Evolutionary conservation across 495 filamentous ascomycete species (phyloP).

Genomic region (Aspergillus leporis): DNA sequence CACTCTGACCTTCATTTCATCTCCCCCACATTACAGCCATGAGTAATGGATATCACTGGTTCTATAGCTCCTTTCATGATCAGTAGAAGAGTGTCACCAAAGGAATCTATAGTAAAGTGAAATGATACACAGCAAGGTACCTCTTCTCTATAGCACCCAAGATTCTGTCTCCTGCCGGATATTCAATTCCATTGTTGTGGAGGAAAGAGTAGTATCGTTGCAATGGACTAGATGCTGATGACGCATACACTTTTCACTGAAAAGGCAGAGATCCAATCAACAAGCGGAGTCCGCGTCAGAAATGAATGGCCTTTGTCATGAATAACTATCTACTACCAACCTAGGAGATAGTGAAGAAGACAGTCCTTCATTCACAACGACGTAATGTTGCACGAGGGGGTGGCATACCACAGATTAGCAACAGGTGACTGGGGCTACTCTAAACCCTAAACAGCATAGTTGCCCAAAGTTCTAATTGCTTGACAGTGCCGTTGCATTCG

Average conservation of each 20-base stretch:
- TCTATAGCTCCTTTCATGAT: neutral
- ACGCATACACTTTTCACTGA: slow-evolving; percentile 2
- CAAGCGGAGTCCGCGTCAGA: neutral
- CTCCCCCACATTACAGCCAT: neutral
- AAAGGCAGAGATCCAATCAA: neutral
- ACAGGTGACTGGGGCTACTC: neutral
- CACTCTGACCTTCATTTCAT: neutral
- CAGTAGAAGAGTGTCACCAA: neutral
- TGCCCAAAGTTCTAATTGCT: neutral
- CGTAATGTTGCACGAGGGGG: slow-evolving; percentile 22
- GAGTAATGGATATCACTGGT: neutral
- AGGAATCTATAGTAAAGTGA: neutral
- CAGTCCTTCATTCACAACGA: slow-evolving; percentile 1
- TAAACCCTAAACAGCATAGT: slow-evolving; percentile 1
- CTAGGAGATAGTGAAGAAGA: too few species aligned
- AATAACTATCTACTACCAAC: neutral
- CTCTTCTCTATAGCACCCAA: neutral
- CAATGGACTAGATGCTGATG: neutral
- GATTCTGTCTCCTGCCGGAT: neutral
- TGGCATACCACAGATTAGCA: slow-evolving; percentile 13
- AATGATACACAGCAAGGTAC: neutral
- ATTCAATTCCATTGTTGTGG: slow-evolving; percentile 5
- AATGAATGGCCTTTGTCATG: neutral
- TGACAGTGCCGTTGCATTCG: slow-evolving; percentile 37
- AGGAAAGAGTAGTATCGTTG: slow-evolving; percentile 1